Base-by-base conservation (phyloP, 2,329 filamentous ascomycete genomes). In the Penicillium sp. region DNA sequence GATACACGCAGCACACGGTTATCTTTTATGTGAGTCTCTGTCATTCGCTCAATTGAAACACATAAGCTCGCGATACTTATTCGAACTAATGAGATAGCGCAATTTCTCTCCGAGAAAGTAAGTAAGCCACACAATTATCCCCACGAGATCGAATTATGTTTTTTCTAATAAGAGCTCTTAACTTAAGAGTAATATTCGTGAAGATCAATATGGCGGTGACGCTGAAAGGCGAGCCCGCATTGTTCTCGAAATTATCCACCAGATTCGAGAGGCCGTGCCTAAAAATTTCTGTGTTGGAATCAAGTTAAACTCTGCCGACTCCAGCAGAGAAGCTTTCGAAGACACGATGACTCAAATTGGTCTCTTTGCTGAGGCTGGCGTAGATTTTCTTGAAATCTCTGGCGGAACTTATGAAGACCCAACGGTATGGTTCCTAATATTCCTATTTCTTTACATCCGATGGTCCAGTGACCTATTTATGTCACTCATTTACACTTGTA, bases 361-460 rank as follows among this genome's bases (percentile, higher is more conserved):
- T 81, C n/a, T 82, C 78, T 1, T 74, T 26, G 59, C 68, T n/a
- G 71, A 68, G 25, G 66, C 68, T 25, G 68, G 70, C 3, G 71
- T 90, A 0, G 88, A 90, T 72, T 89, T 89, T 66, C 73, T 90
- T 0, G 87, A 91, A 71, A 81, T 90, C 28, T 85, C 82, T 14
- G 88, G 88, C 1, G 88, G 88, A 0, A 83, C 75, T 0, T 87
- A 83, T 62, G 83, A 87, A 46, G 59, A 66, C 38, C 64, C 70
- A 82, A 55, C 77, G 82, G 2, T 65, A 63, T 40, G 80, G 83
- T 42, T 40, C 30, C 38, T 37, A 40, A 53, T 52, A 16, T 52
- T 52, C 38, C 38, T 42, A 42, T 42, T 6, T 42, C 38, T 42
- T 19, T 42, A 19, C 38, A 16, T 42, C 38, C 5, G 19, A 42